phyloP scores from a whole-genome alignment of 2,329 filamentous ascomycete species.

The Microascus cirrosus region DNA sequence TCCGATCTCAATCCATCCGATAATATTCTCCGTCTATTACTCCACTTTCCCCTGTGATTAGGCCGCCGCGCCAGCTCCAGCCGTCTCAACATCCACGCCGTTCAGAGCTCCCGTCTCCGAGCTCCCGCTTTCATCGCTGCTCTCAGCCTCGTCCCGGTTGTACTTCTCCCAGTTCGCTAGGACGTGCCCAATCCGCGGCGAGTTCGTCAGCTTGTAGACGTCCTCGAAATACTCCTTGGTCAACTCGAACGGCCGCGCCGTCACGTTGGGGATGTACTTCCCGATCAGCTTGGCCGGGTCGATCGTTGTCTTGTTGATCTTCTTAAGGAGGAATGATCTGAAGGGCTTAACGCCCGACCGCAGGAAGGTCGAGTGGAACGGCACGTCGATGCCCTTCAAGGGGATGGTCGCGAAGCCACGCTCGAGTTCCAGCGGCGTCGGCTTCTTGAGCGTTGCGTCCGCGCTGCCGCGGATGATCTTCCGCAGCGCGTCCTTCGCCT shows the following conservation, averaged over 20 bases:
- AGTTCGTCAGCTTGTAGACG: constrained; percentile 88
- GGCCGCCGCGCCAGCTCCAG: constrained; percentile 4
- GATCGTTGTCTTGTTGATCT: constrained; percentile 98
- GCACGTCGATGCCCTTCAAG: constrained; percentile 92
- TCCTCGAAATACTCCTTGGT: constrained; percentile 99
- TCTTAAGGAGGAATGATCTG: constrained; percentile 96
- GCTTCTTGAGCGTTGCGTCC: constrained; percentile 79
- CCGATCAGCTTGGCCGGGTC: constrained; percentile 93
- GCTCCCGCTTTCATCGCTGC: constrained; percentile 12
- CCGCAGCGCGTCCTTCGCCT: constrained; percentile 79
- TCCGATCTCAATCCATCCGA: background rate
- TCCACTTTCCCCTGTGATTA: background rate
- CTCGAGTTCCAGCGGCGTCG: constrained; percentile 77
- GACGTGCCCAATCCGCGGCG: constrained; percentile 63
- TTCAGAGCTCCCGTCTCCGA: constrained; percentile 5
- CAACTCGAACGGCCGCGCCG: constrained; percentile 85
- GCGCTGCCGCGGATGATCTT: constrained; percentile 87
- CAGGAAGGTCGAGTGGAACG: constrained; percentile 98
- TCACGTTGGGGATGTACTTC: constrained; percentile 99
- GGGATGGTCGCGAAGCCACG: constrained; percentile 96
- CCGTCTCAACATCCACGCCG: constrained; percentile 1
- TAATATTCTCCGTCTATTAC: background rate
- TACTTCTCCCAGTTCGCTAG: constrained; percentile 82
- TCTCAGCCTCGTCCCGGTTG: constrained; percentile 32
- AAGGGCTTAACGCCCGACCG: constrained; percentile 98